Conservation (phyloP, 192 early-diverging fungal species). For the Backusella luteola region DNA sequence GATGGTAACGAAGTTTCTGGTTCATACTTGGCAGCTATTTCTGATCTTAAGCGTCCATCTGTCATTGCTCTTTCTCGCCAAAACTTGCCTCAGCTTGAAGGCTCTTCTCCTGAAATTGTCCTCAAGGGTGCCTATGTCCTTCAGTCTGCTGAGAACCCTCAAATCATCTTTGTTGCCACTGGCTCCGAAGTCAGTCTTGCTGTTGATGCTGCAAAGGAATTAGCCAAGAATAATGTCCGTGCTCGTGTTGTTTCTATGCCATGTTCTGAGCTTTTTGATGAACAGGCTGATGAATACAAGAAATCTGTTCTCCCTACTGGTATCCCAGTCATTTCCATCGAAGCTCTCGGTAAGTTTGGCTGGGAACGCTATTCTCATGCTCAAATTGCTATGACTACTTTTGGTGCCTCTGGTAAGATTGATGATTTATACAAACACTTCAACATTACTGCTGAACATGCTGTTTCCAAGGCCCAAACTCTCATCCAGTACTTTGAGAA, state of each 20-base stretch:
- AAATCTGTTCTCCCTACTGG: slow-evolving; percentile 74
- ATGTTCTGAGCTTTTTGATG: slow-evolving; percentile 84
- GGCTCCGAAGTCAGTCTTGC: slow-evolving; percentile 91
- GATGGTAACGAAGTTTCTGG: slow-evolving; percentile 94
- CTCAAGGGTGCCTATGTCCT: slow-evolving; percentile 87
- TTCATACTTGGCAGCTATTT: slow-evolving; percentile 81
- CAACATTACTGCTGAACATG: slow-evolving; percentile 69
- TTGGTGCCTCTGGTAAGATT: slow-evolving; percentile 84
- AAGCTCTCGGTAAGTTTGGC: slow-evolving; percentile 81
- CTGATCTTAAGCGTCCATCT: slow-evolving; percentile 65
- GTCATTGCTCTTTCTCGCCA: slow-evolving; percentile 89
- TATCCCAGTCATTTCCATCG: slow-evolving; percentile 83
- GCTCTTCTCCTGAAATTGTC: slow-evolving; percentile 75
- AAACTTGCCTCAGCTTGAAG: slow-evolving; percentile 88
- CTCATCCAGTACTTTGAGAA: slow-evolving; percentile 73
- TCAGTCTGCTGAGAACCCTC: slow-evolving; percentile 54
- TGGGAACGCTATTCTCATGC: slow-evolving; percentile 93
- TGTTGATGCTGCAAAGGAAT: slow-evolving; percentile 79
- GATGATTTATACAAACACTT: slow-evolving; percentile 80
- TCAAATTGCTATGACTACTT: slow-evolving; percentile 85
- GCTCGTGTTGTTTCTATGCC: slow-evolving; percentile 94
- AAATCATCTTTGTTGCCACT: slow-evolving; percentile 76
- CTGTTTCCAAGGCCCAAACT: slow-evolving; percentile 74
- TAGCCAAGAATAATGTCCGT: slow-evolving; percentile 55
- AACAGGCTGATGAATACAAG: slow-evolving; percentile 81